These are phyloP conservation scores for Teratosphaeria epicoccoides DNA, from an alignment of 2,329 filamentous ascomycete species.

Conservation along the genomic window DNA sequence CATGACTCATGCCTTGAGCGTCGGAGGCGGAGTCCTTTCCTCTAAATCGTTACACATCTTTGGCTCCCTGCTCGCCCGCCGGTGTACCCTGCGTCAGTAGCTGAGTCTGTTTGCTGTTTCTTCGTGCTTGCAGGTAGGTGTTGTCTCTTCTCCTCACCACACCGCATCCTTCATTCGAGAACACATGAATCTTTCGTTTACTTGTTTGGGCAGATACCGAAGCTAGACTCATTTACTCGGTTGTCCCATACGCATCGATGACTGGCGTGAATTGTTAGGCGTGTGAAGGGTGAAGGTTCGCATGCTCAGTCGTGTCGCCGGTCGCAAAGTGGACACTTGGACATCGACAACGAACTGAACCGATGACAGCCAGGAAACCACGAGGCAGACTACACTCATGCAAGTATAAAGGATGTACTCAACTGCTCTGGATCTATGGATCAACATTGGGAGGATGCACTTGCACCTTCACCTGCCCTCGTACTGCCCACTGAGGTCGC, in stretches of 20 bases:
- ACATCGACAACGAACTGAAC: background rate
- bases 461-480: too few species aligned
- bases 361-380: too few species aligned
- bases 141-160: background rate
- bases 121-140: background rate
- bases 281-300: background rate
- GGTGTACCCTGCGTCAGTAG: constrained; percentile 15
- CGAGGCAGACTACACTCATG: too few species aligned
- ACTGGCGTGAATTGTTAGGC: background rate
- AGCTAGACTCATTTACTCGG: background rate
- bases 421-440: too few species aligned
- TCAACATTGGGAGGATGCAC: too few species aligned
- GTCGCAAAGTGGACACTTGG: background rate
- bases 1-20: too few species aligned
- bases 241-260: background rate
- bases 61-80: constrained; percentile 9
- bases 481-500: too few species aligned
- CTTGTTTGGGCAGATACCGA: background rate
- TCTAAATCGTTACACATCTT: too few species aligned
- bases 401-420: too few species aligned
- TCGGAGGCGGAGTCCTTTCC: too few species aligned
- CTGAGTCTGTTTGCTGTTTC: constrained; percentile 9
- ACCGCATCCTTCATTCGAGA: background rate
- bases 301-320: background rate
- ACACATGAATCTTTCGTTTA: background rate